Percentiles rank a stretch among this genome's conserved stretches.
Conservation (phyloP, 345 rosid species). For the Euphorbia lathyris region DNA sequence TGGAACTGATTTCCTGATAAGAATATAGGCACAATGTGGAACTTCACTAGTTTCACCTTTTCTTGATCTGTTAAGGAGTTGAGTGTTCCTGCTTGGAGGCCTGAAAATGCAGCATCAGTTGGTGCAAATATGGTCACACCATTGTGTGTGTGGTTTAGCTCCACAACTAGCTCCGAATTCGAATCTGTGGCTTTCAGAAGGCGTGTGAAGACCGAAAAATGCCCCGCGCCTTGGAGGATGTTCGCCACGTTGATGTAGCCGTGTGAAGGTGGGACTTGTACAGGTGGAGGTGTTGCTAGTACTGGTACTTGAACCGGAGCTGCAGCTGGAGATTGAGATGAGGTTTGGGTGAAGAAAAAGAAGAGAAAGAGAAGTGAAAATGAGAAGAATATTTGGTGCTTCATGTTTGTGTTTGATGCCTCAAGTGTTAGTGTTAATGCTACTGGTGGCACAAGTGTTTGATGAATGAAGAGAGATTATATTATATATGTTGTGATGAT, state of each 20-base stretch:
- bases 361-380: constrained; percentile 7
- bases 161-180: background rate
- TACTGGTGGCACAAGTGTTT: background rate
- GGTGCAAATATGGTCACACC: constrained; percentile 25
- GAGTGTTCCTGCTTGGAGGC: constrained; percentile 16
- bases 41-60: constrained; percentile 35
- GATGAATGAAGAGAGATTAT: background rate
- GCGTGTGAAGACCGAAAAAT: constrained; percentile 6
- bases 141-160: constrained; percentile 14
- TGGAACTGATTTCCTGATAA: constrained; percentile 30
- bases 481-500: background rate
- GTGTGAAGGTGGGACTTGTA: background rate
- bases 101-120: constrained; percentile 17
- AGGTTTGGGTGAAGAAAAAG: background rate
- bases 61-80: constrained; percentile 16
- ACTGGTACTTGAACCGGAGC: constrained; percentile 13
- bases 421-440: background rate
- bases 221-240: constrained; percentile 14
- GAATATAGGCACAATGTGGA: constrained; percentile 31
- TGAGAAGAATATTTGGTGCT: constrained; percentile 6
- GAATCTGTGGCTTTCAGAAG: constrained; percentile 10
- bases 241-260: background rate
- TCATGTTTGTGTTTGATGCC: background rate
- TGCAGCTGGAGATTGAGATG: constrained; percentile 11
- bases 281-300: background rate